Base-by-base conservation (phyloP, 805 yeast species). In the Cyberlindnera xylosilytica region DNA sequence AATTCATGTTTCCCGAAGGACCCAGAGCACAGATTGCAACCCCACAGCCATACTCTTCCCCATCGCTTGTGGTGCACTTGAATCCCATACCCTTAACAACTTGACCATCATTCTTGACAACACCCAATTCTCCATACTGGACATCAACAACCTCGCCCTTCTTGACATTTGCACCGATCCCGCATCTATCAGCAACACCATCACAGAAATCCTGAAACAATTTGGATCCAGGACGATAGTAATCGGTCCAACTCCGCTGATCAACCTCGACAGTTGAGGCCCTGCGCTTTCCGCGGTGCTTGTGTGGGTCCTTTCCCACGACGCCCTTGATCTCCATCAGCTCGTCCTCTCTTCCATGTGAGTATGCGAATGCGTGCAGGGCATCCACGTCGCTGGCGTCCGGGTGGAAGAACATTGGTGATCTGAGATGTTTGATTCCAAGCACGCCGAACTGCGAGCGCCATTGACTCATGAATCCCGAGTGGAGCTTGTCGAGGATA, bases 361-460 rank as follows among this genome's bases (percentile, higher is more conserved):
- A 39, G 41, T 63, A 60, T 1, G 76, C 71, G 54, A 53, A 71
- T 7, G 66, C 64, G n/a, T 65, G 63, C 60, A 72, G 47, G 0
- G 70, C 73, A 49, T 71, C 76, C 9, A 70, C 54, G 48, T 68
- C 69, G 3, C 56, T 62, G 0, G 76, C 74, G 43, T 72, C 76
- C 0, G 68, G 67, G 41, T 71, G 76, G 49, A 72, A 72, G 42
- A 71, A 70, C 76, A 72, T 72, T 4, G 76, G 76, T 5, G 72
- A 66, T 18, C 76, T 52, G 10, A 72, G 56, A 42, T 54, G 60
- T 1, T 74, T 74, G 23, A 71, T 72, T 38, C 63, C 63, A 49
- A 74, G 69, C 3, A 65, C 50, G 2, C 52, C 60, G 52, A 72
- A 70, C 45, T 71, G 75, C 31, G 59, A 61, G 44, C 68, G 63